Percentiles rank a stretch among this genome's conserved stretches.
These are phyloP conservation scores for Lojkania enalia DNA, from an alignment of 2,329 filamentous ascomycete genomes.

Conservation along the genomic window DNA sequence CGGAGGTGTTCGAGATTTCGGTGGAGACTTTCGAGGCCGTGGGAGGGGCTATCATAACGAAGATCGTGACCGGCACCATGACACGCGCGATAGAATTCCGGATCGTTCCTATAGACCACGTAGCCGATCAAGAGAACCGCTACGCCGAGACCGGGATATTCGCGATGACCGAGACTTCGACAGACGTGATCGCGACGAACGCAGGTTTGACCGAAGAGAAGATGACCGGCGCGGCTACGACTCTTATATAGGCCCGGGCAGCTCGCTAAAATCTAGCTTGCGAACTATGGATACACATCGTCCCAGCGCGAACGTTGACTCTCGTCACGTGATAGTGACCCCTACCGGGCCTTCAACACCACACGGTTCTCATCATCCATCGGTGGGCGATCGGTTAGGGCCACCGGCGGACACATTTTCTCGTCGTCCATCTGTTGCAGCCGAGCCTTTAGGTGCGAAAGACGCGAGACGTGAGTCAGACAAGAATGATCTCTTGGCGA, in stretches of 20 bases:
- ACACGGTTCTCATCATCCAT: conserved; percentile 37
- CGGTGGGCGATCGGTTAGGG: conserved; percentile 37
- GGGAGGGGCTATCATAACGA: conserved; percentile 53
- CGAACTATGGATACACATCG: conserved; percentile 38
- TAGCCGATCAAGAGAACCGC: conserved; percentile 66
- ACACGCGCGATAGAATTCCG: conserved; percentile 35
- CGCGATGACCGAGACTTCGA: conserved; percentile 47
- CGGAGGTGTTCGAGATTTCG: conserved; percentile 51
- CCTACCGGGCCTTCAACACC: conserved; percentile 36
- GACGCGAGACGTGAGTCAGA: conserved; percentile 46
- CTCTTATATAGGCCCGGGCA: conserved; percentile 43
- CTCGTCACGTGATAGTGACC: conserved; percentile 37
- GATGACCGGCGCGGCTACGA: conserved; percentile 48
- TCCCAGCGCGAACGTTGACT: conserved; percentile 29
- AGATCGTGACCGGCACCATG: conserved; percentile 56
- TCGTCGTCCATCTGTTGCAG: conserved; percentile 41
- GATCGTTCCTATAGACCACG: conserved; percentile 60
- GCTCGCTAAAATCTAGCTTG: conserved; percentile 32
- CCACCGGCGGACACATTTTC: conserved; percentile 38
- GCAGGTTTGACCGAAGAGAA: conserved; percentile 50
- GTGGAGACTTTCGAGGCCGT: conserved; percentile 30
- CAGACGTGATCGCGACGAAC: conserved; percentile 46
- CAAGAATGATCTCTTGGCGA: conserved; percentile 49
- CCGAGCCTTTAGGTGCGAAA: conserved; percentile 37
- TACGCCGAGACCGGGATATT: conserved; percentile 54